Base-by-base conservation (phyloP, 2,329 filamentous ascomycete genomes). In the Colletotrichum tabaci region DNA sequence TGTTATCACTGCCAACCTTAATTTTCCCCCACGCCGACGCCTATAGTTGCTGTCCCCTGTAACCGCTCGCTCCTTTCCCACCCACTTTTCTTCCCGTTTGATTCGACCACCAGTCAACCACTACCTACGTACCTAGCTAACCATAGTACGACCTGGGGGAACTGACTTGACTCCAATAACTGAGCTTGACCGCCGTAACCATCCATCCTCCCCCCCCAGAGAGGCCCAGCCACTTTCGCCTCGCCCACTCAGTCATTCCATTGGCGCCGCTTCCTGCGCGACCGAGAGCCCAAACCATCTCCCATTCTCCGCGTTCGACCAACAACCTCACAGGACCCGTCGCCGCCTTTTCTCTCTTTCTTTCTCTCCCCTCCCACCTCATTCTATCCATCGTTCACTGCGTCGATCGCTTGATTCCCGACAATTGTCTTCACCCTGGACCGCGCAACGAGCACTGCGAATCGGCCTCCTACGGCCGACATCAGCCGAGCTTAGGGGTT, bases 401-500 rank as follows among this genome's bases (percentile, higher is more conserved):
- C 69, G 69, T 64, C 69, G 46, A 69, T 69, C 65, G 35, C 68
- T 50, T 52, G 44, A 35, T 56, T 50, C 46, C n/a, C 44, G 65
- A 71, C 55, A 56, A 26, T 61, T 55, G 40, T 40, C 26, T 61
- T 71, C 61, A 71, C 62, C 58, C 67, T 71, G 66, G 70, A 72
- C 66, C 67, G 67, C 66, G 66, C 67, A 47, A 70, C 55, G 70
- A 62, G 55, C 55, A 61, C 40, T 72, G 60, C 56, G 61, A 71
- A 72, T 71, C 67, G 75, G 75, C 76, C 78, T 77, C 69, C 55
- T 69, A 73, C 73, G 77, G 78, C 75, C 75, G 67, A 76, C 66
- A 72, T 69, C 68, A 70, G 67, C 75, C 78, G 76, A 72, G 70
- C 74, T 73, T 74, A 75, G 77, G 75, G 76, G 73, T 74, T 73